Evolutionary conservation across 176 grass and related monocot species (phyloP), one percentile per base, ranked within the genome.

Genomic region (Ensete glaucum): DNA sequence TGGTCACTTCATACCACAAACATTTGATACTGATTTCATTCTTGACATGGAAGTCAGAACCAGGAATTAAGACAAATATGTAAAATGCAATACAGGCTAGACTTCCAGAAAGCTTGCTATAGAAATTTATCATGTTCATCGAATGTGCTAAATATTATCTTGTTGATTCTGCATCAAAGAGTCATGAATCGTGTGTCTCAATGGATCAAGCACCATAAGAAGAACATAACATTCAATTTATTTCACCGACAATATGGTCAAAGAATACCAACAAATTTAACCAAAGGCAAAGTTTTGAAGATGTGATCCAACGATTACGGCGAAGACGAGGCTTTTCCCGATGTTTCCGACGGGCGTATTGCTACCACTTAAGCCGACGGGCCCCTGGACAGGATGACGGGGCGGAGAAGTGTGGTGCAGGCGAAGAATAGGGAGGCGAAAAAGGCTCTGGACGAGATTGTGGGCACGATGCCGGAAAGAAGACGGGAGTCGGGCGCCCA

Each of bases 331-430:
- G 52, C 84, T 87, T 75, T 98, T 98, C 11, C 90, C 94, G 16
- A 98, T 98, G 82, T 89, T 98, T 19, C 94, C 94, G 53, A 90
- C 90, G 2, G 94, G 88, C 90, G 75, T 93, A 93, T 57, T 97
- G 94, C n/a, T 97, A 88, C 70, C 80, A 82, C 69, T 83, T 68
- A 27, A 97, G 80, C 29, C 88, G 77, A 2, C 80, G 79, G 0
- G 94, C 88, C 95, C 95, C 80, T 99, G 95, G 54, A 99, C 84
- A 62, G 95, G 90, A 74, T 99, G 69, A 91, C 81, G n/a, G 95
- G 95, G 54, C 82, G 70, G 1, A 94, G 81, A 82, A 94, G 94
- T 1, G 88, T 81, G 2, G 90, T 77, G 21, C 95, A 86, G 29
- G 85, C 27, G 78, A 95, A 81, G 4, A 91, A 91, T 2, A 95